A percentile compares a stretch with the other conserved stretches of the same genome.
Conservation (phyloP, 1,139 yeast species). For the Scheffersomyces stambukii region DNA sequence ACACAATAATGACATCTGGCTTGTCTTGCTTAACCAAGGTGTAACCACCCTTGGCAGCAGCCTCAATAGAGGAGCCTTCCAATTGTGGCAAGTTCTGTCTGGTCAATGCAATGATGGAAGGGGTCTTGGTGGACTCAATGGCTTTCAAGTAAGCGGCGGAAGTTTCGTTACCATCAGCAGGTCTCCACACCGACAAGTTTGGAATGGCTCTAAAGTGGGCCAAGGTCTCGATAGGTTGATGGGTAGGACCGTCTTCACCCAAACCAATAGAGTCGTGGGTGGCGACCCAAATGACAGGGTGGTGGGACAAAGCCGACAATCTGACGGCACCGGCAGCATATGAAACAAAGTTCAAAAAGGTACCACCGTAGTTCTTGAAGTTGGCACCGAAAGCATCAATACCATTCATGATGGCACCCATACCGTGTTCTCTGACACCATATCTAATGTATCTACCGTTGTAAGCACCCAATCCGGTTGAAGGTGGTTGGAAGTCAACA, state of each 20-base stretch:
- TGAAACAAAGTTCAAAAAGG: constrained; percentile 97
- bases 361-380: constrained; percentile 93
- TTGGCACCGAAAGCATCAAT: constrained; percentile 93
- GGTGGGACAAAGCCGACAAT: constrained; percentile 89
- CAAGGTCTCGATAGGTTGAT: constrained; percentile 98
- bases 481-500: constrained; percentile 90
- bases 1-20: constrained; percentile 76
- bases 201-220: constrained; percentile 98
- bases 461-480: constrained; percentile 79
- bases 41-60: constrained; percentile 96
- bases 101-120: constrained; percentile 86
- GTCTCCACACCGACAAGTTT: constrained; percentile 96
- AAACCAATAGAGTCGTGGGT: constrained; percentile 99
- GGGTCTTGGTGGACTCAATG: constrained; percentile 67
- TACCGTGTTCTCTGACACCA: constrained; percentile 99
- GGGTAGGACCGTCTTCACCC: constrained; percentile 99
- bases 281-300: constrained; percentile 95
- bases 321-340: constrained; percentile 98
- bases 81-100: constrained; percentile 98
- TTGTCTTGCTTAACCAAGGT: constrained; percentile 56
- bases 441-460: constrained; percentile 93
- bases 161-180: constrained; percentile 99
- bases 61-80: constrained; percentile 88
- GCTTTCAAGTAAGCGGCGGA: constrained; percentile 94
- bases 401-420: constrained; percentile 99